Evolutionary conservation across 768 basidiomycete genomes (phyloP), one percentile per base, ranked within the genome.

Genomic region (Crassisporium funariophilum): DNA sequence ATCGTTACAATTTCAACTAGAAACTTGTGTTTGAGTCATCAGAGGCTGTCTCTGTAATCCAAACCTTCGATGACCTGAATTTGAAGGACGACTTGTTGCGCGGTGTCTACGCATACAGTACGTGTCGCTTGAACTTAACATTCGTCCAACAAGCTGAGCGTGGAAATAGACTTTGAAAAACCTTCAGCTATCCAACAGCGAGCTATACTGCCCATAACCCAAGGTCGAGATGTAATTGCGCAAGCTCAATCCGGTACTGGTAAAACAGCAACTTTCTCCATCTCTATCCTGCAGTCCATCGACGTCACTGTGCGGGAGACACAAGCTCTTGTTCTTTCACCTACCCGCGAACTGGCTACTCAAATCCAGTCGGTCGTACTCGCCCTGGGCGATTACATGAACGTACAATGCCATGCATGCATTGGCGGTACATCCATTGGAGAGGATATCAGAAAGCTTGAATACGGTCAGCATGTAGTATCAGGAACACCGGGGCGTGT

Each of bases 261-360:
- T 80, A 99, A 98, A 91, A 99, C 95, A 8, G 95, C 95, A 5
- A 97, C 95, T 15, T 98, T 98, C 74, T 95, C 94, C 57, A 97
- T 99, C 66, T 90, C 95, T 56, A 92, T 97, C 67, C 84, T 99
- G 43, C 95, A 99, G 67, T 92, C 91, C 54, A 97, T 99, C 82
- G 95, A 99, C 68, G 84, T 91, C 34, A 86, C 89, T 29, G 81
- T 98, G 40, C 85, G 94, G 51, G 94, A 97, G 72, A 94, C 93
- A 2, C 95, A 98, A 69, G 95, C 93, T 0, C 85, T 99, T 41
- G 88, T 99, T 47, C 81, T 99, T 25, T 97, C 95, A 5, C 95
- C 95, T 3, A 99, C 95, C n/a, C 90, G 95, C 54, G 95, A 99
- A 74, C 79, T 98, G 47, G 95, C 95, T 16, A 94, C 93, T n/a